Evolutionary conservation across 2,329 filamentous ascomycete genomes (phyloP).

Genomic region (Sclerotinia spermophila): DNA sequence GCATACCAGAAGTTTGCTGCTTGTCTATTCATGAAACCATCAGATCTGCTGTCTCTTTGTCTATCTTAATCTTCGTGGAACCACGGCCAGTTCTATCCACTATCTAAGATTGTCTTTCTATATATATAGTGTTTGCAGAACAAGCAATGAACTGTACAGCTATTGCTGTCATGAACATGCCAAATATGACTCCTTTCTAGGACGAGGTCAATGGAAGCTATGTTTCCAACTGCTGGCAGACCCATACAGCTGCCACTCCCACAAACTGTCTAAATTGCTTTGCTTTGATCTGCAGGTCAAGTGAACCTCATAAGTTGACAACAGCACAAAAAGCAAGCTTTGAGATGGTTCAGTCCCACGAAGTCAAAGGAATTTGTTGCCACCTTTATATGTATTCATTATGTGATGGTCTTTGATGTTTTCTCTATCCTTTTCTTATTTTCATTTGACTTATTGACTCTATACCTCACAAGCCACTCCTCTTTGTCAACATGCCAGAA

Average conservation of each 20-base stretch:
- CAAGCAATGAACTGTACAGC: background rate
- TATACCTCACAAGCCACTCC: background rate
- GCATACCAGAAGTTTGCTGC: background rate
- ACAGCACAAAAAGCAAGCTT: background rate
- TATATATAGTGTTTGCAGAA: background rate
- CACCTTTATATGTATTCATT: conserved; percentile 9
- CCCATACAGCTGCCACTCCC: background rate
- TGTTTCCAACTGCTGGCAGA: background rate
- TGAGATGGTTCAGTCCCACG: background rate
- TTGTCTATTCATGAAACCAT: background rate
- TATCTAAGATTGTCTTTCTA: conserved; percentile 2
- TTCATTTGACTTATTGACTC: background rate
- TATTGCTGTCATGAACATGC: background rate
- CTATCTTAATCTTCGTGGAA: background rate
- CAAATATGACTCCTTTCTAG: background rate
- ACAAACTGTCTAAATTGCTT: background rate
- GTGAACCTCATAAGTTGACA: background rate
- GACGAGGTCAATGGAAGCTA: background rate
- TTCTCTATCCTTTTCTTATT: background rate
- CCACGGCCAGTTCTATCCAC: too few relatives aligned
- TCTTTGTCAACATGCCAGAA: background rate
- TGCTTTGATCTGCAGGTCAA: background rate
- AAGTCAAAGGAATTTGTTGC: background rate
- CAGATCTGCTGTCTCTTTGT: background rate
- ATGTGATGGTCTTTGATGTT: background rate